Conservation (phyloP, 1,139 yeast genomes). For the Geotrichum citri-aurantii region DNA sequence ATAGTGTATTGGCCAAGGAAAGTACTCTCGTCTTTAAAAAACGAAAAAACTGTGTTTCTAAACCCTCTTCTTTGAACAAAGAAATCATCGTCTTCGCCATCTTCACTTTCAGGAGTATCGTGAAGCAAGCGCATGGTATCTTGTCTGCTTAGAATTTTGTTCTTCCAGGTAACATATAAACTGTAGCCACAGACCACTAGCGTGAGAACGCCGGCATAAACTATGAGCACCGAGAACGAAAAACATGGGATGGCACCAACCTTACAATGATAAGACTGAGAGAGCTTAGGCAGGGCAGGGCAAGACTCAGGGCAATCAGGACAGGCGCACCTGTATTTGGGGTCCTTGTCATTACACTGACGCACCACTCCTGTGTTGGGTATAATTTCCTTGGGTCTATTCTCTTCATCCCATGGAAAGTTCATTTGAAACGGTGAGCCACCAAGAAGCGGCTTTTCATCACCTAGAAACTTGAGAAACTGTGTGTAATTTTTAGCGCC, state of each 20-base stretch:
- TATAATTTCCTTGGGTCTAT: constrained; percentile 26
- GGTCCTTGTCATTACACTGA: constrained; percentile 56
- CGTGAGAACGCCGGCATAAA: constrained; percentile 45
- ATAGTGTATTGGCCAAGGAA: constrained; percentile 38
- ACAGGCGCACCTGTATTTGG: constrained; percentile 71
- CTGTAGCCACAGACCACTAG: constrained; percentile 39
- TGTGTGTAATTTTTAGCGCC: constrained; percentile 72
- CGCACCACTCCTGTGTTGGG: constrained; percentile 39
- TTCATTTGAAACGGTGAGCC: constrained; percentile 96
- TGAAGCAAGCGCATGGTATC: constrained; percentile 24
- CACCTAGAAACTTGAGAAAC: constrained; percentile 85
- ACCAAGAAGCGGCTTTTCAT: constrained; percentile 85
- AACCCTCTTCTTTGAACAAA: constrained; percentile 4
- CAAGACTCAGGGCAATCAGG: constrained; percentile 82
- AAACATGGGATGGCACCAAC: constrained; percentile 68
- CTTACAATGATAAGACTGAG: constrained; percentile 41
- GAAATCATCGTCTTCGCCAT: constrained; percentile 23
- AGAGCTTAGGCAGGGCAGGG: constrained; percentile 53
- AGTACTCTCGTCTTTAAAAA: constrained; percentile 20
- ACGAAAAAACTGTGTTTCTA: constrained; percentile 6
- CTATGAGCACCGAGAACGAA: constrained; percentile 53
- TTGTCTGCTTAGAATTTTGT: constrained; percentile 17
- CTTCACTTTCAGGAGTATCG: constrained; percentile 26
- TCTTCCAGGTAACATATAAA: constrained; percentile 17
- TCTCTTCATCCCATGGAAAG: constrained; percentile 47